Base-by-base conservation (phyloP, 2,329 filamentous ascomycete species). In the Elsinoe perseae region DNA sequence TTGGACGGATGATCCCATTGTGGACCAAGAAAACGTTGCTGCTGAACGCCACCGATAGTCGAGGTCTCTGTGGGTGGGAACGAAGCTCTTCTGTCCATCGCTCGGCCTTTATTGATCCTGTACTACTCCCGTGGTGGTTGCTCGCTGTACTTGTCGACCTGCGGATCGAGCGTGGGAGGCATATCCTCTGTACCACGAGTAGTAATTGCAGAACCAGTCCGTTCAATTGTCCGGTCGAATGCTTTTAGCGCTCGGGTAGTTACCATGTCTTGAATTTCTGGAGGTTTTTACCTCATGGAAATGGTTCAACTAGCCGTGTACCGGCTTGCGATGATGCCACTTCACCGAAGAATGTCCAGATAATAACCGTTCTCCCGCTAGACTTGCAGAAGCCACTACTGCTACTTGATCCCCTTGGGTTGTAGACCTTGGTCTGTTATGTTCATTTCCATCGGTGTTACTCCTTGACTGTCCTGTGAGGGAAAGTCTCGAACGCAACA, bases 221-320 rank as follows among this genome's bases (percentile, higher is more conserved):
- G 14, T 44, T 27, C 40, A 14, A 23, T 9, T n/a, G 18, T 25
- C 32, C 32, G 32, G 32, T 3, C 9, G n/a, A 36, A 9, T 36
- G 10, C 32, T 14, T 36, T 36, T 36, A 36, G 32, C 32, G 32
- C 32, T 36, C 32, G 5, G 10, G n/a, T 36, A 14, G 32, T 14
- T 14, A 14, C 40, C 40, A 44, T 44, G 40, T 44, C 20, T 44
- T 25, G 40, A 21, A 44, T 44, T 25, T n/a, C 16, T 25, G 14
- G 9, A 18, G n/a, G 20, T n/a, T 44, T 44, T 44, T 23, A 44
- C 40, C 40, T 44, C 40, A 44, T 44, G 40, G 40, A 25, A 44
- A 44, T 44, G 40, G 40, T 44, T 44, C 40, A 44, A 44, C 18
- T 44, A 44, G 40, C 40, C 40, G 40, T 25, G 40, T 44, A 44